These are phyloP conservation scores for Neopestalotiopsis rosae DNA, from an alignment of 2,329 filamentous ascomycete species.

Conservation along the genomic window DNA sequence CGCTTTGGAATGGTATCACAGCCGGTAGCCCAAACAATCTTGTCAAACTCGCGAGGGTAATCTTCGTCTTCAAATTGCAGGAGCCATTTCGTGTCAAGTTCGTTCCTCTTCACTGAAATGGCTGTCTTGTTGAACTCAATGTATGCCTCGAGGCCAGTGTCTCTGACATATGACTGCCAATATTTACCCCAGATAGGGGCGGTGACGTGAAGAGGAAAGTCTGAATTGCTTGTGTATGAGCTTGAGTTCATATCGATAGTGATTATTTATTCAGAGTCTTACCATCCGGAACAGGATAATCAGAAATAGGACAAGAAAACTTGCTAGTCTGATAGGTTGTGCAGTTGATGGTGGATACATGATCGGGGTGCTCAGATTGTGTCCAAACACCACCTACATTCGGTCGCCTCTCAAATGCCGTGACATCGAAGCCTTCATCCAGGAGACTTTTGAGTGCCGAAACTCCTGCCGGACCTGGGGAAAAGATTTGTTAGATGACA, in stretches of 20 bases:
- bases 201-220: conserved; percentile 9
- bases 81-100: conserved; percentile 8
- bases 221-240: neutral
- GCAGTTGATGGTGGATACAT: conserved; percentile 2
- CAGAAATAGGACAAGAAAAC: conserved; percentile 6
- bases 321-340: conserved; percentile 11
- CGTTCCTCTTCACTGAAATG: neutral
- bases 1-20: conserved; percentile 5
- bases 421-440: conserved; percentile 13
- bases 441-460: neutral
- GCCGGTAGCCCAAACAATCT: conserved; percentile 13
- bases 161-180: conserved; percentile 2
- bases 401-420: conserved; percentile 9
- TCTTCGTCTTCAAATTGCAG: conserved; percentile 7
- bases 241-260: neutral
- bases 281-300: conserved; percentile 14
- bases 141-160: conserved; percentile 6
- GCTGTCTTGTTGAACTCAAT: conserved; percentile 17
- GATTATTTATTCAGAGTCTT: neutral
- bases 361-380: neutral
- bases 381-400: conserved; percentile 1
- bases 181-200: conserved; percentile 5
- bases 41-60: conserved; percentile 10
- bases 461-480: neutral
- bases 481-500: neutral